Percentiles rank a stretch among this genome's conserved stretches.
phyloP scores from a whole-genome alignment of 2,329 filamentous ascomycete species.

The Leptographium lundbergii region DNA sequence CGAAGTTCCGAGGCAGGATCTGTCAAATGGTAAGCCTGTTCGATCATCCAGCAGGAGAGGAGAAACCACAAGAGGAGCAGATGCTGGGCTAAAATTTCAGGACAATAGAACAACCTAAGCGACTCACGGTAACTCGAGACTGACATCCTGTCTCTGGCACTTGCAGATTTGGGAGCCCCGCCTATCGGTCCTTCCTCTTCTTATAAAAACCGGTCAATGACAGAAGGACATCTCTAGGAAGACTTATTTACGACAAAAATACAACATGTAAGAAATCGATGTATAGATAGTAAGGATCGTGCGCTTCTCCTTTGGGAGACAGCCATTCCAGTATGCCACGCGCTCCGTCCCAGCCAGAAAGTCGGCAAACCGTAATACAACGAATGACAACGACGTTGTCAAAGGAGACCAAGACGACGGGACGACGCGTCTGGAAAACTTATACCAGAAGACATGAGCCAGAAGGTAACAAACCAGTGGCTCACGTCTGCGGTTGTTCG shows the following conservation, averaged over 20 bases:
- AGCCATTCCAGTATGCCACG: conserved; percentile 2
- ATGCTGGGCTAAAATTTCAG: not conserved
- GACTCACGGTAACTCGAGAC: not conserved
- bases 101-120: not conserved
- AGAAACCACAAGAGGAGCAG: not conserved
- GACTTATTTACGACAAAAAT: not conserved
- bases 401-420: not conserved
- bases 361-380: not conserved
- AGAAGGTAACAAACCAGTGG: not conserved
- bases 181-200: not conserved
- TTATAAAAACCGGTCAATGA: not conserved
- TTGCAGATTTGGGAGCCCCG: not conserved
- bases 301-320: not conserved
- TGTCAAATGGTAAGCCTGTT: not conserved
- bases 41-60: not conserved
- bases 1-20: not conserved
- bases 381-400: not conserved
- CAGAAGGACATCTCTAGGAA: not conserved
- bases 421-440: not conserved
- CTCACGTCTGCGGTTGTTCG: not conserved
- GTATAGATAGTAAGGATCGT: not conserved
- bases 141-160: not conserved
- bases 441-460: not conserved
- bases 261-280: not conserved
- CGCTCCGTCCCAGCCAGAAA: not conserved